Evolutionary conservation across 1,139 yeast species (phyloP).

Genomic region (Taphrina populina): DNA sequence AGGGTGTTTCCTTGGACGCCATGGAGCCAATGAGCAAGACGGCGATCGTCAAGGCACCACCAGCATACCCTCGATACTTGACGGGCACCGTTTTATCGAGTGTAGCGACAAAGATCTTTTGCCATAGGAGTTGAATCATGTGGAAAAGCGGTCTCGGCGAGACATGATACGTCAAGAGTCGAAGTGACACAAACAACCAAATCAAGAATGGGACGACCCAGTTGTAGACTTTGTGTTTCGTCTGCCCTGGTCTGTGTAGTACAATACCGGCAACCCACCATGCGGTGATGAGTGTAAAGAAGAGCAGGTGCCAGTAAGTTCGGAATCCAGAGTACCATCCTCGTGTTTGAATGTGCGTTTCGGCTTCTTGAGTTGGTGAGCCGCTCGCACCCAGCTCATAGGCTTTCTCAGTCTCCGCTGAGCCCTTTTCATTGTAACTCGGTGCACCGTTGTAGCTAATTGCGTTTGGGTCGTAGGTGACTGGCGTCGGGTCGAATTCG

Average conservation of each 20-base stretch:
- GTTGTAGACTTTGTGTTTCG: slow-evolving; percentile 50
- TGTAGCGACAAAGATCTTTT: slow-evolving; percentile 47
- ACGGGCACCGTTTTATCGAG: slow-evolving; percentile 45
- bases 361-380: slow-evolving; percentile 11
- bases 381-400: slow-evolving; percentile 10
- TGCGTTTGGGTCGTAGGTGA: neutral
- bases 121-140: slow-evolving; percentile 50
- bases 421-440: slow-evolving; percentile 5
- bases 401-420: no score
- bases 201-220: slow-evolving; percentile 67
- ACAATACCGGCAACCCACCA: slow-evolving; percentile 66
- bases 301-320: slow-evolving; percentile 23
- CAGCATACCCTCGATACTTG: slow-evolving; percentile 30
- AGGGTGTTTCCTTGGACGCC: slow-evolving; percentile 55
- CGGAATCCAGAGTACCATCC: slow-evolving; percentile 32
- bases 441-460: neutral
- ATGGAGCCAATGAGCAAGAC: slow-evolving; percentile 58
- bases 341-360: slow-evolving; percentile 7
- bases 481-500: slow-evolving; percentile 14
- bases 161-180: slow-evolving; percentile 58
- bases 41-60: slow-evolving; percentile 50
- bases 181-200: slow-evolving; percentile 56
- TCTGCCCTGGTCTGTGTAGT: slow-evolving; percentile 41
- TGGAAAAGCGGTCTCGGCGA: slow-evolving; percentile 47
- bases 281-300: slow-evolving; percentile 55